phyloP scores from a whole-genome alignment of 2,329 filamentous ascomycete genomes.

The Cordyceps tenuipes region DNA sequence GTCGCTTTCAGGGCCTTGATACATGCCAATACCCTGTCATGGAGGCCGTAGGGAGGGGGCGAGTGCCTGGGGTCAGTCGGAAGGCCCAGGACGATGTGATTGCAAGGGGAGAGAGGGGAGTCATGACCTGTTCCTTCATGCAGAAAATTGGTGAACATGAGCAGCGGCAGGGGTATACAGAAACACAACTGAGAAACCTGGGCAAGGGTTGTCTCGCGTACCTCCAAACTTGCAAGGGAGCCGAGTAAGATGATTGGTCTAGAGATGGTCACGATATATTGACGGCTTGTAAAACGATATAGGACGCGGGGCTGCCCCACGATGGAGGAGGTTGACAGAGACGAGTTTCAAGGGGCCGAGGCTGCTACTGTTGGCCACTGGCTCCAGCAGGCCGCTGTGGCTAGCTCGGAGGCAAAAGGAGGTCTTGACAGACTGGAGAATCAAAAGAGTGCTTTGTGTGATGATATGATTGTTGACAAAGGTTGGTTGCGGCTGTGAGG shows the following conservation, averaged over 20 bases:
- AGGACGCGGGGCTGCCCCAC: neutral
- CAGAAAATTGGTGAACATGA: neutral
- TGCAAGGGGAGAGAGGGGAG: neutral
- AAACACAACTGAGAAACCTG: neutral
- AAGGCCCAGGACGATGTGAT: neutral
- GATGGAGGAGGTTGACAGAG: neutral
- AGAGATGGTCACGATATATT: neutral
- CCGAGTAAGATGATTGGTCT: neutral
- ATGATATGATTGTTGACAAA: neutral
- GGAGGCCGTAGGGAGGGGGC: neutral
- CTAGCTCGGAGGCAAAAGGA: too few relatives aligned
- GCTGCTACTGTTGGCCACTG: neutral
- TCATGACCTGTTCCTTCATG: slow-evolving; percentile 8
- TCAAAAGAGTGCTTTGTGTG: too few relatives aligned
- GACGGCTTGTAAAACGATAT: neutral
- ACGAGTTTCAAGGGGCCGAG: slow-evolving; percentile 9
- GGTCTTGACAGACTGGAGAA: too few relatives aligned
- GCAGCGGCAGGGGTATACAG: neutral
- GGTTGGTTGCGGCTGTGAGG: too few relatives aligned
- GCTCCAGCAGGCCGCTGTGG: neutral
- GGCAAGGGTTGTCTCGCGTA: neutral
- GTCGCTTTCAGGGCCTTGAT: neutral
- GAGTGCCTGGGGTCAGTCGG: neutral
- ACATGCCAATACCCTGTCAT: neutral
- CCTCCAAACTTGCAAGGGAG: neutral